Base-by-base conservation (phyloP, 177 flowering plant species). In the Tripterygium wilfordii region DNA sequence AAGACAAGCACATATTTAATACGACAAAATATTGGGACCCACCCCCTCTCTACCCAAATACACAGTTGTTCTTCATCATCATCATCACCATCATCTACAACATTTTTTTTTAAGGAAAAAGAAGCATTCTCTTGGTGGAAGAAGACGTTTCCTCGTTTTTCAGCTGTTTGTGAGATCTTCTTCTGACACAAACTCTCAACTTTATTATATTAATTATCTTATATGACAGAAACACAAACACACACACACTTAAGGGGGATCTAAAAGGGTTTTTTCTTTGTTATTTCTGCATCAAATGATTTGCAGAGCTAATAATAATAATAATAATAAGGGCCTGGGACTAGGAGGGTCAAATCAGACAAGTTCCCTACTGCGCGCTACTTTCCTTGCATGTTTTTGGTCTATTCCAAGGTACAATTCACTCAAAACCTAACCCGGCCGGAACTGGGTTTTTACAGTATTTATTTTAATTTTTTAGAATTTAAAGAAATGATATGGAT, bases 71-170 rank as follows among this genome's bases (percentile, higher is more conserved):
- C 22, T 35, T 2, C n/a, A 12, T 25, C 30, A 22, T 33, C 31
- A 13, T 43, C 17, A 2, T 17, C 27, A 36, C 48, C 23, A 29
- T 38, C 25, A 8, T 10, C 33, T 33, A 23, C 18, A 25, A 18
- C 8, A 31, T 43, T 54, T 42, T 43, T 6, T 29, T 42, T 51
- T 25, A 21, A 48, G 38, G 36, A n/a, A 36, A 21, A 39, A 31
- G 17, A 55, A 57, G 45, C 54, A 54, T 36, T 48, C 51, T 51
- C 5, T 24, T 5, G 4, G 3, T 41, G 54, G 88, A 81, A 74
- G 78, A 45, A 67, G 88, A 86, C 95, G 78, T 79, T 83, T 75
- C 95, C 96, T 86, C 84, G 86, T 81, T 77, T 74, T 77, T 80
- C 82, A 68, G 64, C 78, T 69, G 78, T 70, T 67, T 69, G 68